Evolutionary conservation across 352 stramenopile species (phyloP).

Genomic region (Phytophthora crassamura): DNA sequence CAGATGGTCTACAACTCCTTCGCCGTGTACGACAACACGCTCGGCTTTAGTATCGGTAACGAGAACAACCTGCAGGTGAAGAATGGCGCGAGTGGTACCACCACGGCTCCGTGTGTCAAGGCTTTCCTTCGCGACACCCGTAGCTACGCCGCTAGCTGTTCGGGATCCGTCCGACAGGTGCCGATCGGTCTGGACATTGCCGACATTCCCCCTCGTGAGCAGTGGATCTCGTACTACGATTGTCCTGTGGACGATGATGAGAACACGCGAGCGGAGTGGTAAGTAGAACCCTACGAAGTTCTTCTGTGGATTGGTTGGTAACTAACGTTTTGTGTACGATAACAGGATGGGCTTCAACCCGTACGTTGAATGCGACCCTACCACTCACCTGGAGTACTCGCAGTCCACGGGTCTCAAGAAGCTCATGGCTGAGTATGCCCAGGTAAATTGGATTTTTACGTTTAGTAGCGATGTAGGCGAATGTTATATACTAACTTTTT

Average conservation of each 20-base stretch:
- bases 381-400: conserved; percentile 55
- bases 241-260: conserved; percentile 61
- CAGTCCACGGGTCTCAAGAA: conserved; percentile 65
- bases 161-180: conserved; percentile 48
- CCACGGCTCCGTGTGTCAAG: conserved; percentile 69
- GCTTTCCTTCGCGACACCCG: conserved; percentile 63
- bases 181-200: conserved; percentile 73
- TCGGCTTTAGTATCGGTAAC: conserved; percentile 67
- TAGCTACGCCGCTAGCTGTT: conserved; percentile 57
- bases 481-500: too few species aligned
- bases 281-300: neutral
- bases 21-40: conserved; percentile 76
- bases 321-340: neutral
- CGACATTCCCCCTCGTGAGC: conserved; percentile 55
- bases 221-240: conserved; percentile 73
- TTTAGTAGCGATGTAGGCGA: too few species aligned
- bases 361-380: conserved; percentile 67
- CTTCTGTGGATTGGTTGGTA: too few species aligned
- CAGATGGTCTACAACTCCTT: conserved; percentile 79
- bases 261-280: conserved; percentile 62
- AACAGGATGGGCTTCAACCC: conserved; percentile 57
- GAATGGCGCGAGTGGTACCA: conserved; percentile 31
- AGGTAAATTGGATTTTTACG: neutral
- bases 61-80: conserved; percentile 61
- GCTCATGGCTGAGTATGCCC: conserved; percentile 67